These are phyloP conservation scores for Hirsutella thompsonii DNA, from an alignment of 2,329 filamentous ascomycete genomes.

Conservation along the genomic window DNA sequence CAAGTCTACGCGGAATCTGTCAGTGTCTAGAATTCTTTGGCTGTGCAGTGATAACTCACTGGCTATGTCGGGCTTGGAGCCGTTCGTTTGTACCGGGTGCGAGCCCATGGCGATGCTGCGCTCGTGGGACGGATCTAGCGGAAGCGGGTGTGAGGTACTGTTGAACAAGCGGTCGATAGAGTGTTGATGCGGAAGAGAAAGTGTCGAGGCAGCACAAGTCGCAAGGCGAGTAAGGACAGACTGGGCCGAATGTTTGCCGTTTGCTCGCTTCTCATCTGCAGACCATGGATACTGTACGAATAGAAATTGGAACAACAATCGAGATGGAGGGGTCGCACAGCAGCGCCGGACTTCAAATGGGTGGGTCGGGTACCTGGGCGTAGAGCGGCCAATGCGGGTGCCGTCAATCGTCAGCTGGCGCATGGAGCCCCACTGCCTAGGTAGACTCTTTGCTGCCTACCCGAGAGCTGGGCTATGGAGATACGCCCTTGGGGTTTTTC, in stretches of 20 bases:
- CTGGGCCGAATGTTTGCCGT: no score
- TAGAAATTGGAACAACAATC: background rate
- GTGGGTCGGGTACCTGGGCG: background rate
- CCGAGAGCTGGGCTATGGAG: no score
- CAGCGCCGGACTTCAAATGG: background rate
- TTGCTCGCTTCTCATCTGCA: no score
- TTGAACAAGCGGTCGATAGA: background rate
- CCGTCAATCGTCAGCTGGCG: background rate
- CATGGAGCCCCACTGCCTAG: background rate
- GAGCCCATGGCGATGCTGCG: slow-evolving; percentile 2
- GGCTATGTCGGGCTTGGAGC: slow-evolving; percentile 9
- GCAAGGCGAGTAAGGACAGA: no score
- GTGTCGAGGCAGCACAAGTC: no score
- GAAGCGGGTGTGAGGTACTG: background rate
- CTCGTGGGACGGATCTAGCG: background rate
- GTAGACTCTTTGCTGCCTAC: background rate
- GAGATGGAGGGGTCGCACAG: background rate
- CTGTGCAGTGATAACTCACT: slow-evolving; percentile 8
- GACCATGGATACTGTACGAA: no score
- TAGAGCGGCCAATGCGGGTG: background rate
- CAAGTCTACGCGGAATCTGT: slow-evolving; percentile 11
- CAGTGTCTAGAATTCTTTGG: background rate
- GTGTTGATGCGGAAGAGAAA: no score
- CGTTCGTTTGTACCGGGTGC: background rate
- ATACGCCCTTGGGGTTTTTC: no score